These are phyloP conservation scores for Galerina marginata DNA, from an alignment of 768 basidiomycete genomes.

Conservation along the genomic window DNA sequence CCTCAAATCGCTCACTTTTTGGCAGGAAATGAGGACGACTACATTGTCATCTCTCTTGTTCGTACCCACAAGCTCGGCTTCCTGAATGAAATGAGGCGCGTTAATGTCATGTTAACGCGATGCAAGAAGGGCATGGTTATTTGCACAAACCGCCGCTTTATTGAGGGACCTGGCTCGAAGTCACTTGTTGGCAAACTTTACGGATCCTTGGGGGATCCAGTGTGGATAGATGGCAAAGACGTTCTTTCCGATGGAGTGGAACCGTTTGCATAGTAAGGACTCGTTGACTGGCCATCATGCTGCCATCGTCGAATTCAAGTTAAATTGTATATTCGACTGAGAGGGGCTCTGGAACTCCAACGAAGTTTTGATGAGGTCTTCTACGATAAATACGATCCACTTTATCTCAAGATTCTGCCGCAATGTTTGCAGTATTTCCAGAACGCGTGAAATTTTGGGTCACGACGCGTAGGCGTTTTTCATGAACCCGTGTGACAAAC, in stretches of 20 bases:
- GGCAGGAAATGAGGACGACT: constrained; percentile 75
- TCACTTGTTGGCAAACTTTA: constrained; percentile 41
- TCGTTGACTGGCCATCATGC: too few species aligned
- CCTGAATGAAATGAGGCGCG: constrained; percentile 57
- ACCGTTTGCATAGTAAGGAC: not conserved
- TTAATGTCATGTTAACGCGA: constrained; percentile 79
- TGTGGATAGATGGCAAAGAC: not conserved
- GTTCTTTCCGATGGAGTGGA: not conserved
- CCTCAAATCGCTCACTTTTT: not conserved
- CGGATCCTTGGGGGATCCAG: constrained; percentile 20
- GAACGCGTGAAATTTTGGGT: too few species aligned
- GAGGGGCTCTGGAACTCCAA: too few species aligned
- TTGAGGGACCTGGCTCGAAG: constrained; percentile 40
- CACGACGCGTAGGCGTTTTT: too few species aligned
- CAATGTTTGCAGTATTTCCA: too few species aligned
- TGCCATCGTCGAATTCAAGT: too few species aligned
- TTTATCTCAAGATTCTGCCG: too few species aligned
- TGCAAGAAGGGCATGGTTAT: constrained; percentile 75
- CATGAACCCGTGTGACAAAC: too few species aligned
- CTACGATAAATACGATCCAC: too few species aligned
- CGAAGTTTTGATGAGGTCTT: too few species aligned
- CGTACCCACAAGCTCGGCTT: constrained; percentile 69
- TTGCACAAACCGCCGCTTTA: constrained; percentile 57
- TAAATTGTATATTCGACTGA: too few species aligned
- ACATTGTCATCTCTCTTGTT: constrained; percentile 75